Evolutionary conservation across 148 eudicot genomes (phyloP), one percentile per base, ranked within the genome.

Genomic region (Pharnaceum exiguum): DNA sequence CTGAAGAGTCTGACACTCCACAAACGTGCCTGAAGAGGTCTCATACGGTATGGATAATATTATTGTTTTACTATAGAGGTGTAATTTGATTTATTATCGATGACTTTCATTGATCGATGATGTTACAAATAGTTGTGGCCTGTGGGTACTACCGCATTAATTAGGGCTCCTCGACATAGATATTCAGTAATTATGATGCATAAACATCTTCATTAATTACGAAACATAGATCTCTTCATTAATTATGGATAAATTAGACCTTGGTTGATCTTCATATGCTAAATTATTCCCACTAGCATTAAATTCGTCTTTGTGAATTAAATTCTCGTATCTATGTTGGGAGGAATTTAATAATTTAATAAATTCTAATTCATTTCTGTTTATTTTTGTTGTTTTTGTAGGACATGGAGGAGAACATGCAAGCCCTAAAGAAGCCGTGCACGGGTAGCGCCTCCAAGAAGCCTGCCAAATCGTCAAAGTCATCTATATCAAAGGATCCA

Each of bases 341-440:
- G 46, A 46, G 31, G 27, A 43, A 36, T 30, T 57, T 36, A 57
- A 36, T 57, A 56, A 57, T 35, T 22, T 16, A 8, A 12, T 1
- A 31, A 27, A 10, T 26, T 23, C 45, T 54, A 12, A 5, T 18
- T 22, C 15, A 19, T 15, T 29, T 9, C 18, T 16, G 40, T 38
- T 51, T 56, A 28, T 58, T 21, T 15, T 51, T 33, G 17, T 38
- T 48, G 9, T 15, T 35, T n/a, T 33, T 63, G 1, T 59, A 62
- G 63, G 77, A 85, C n/a, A n/a, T n/a, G 77, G 96, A 75, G 32
- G 91, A 86, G 56, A 83, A 60, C 66, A 68, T 54, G 70, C 87
- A 82, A 68, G 67, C 73, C 38, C 28, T 63, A n/a, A 93, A 93
- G 79, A 93, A 79, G 78, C 91, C 83, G 30, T 93, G 99, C 77